Conservation (phyloP, 1,139 yeast genomes). For the Barnettozyma hawaiiensis region DNA sequence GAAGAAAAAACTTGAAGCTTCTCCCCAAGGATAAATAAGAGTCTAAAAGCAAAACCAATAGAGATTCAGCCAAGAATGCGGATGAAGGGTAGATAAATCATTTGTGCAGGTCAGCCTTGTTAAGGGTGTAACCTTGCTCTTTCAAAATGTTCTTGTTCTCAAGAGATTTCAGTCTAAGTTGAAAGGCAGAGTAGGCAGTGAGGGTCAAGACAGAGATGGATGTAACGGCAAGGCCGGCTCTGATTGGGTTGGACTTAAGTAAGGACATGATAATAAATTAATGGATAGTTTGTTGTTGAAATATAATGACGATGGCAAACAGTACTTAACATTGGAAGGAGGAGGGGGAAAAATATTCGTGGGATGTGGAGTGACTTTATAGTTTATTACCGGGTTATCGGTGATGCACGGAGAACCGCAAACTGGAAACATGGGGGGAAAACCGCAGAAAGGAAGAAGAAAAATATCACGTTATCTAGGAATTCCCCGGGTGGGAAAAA, state of each 20-base stretch:
- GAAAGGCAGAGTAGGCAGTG: constrained; percentile 20
- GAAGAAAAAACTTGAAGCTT: neutral
- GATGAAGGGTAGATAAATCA: neutral
- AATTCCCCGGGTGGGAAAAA: too few species aligned
- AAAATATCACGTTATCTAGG: neutral
- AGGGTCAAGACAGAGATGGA: constrained; percentile 20
- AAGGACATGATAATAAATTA: neutral
- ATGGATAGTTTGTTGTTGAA: neutral
- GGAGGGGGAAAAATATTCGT: neutral
- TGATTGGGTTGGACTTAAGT: constrained; percentile 7
- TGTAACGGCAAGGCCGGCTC: constrained; percentile 14
- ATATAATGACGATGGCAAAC: neutral
- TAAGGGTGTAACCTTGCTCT: constrained; percentile 13
- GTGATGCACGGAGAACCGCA: neutral
- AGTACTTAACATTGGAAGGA: neutral
- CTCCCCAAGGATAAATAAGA: neutral
- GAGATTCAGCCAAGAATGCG: neutral
- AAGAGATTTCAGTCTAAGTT: constrained; percentile 19
- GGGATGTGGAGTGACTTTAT: neutral
- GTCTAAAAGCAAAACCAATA: neutral
- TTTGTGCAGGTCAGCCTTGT: constrained; percentile 18
- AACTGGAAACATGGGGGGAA: neutral
- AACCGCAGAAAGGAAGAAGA: too few species aligned
- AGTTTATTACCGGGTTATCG: neutral
- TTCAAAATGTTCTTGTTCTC: constrained; percentile 19